Percentiles rank a stretch among this genome's conserved stretches.
These are phyloP conservation scores for Cladosporium sp. DNA, from an alignment of 2,329 filamentous ascomycete species.

Conservation along the genomic window DNA sequence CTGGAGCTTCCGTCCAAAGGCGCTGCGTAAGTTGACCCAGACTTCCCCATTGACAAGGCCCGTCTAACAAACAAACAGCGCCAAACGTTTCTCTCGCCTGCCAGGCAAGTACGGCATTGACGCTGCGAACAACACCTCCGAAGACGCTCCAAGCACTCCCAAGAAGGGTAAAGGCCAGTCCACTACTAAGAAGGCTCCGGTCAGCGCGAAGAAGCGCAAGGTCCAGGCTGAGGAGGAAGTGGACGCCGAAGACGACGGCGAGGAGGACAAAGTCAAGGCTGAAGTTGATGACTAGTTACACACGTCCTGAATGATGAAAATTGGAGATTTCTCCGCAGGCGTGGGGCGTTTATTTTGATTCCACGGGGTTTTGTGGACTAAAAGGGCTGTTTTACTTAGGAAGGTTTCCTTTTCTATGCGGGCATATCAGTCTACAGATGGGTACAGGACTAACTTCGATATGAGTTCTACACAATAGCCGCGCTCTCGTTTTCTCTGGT, in stretches of 20 bases:
- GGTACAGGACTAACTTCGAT: too few species aligned
- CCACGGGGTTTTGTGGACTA: too few species aligned
- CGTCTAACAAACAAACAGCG: neutral
- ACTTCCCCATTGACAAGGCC: neutral
- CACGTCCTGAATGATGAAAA: too few species aligned
- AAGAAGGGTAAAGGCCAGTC: slow-evolving; percentile 5
- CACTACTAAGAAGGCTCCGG: slow-evolving; percentile 1
- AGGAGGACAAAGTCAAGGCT: slow-evolving; percentile 6
- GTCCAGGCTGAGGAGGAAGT: slow-evolving; percentile 3
- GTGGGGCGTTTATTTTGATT: too few species aligned
- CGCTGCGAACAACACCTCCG: neutral
- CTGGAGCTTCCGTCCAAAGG: slow-evolving; percentile 14
- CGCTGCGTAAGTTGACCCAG: slow-evolving; percentile 13
- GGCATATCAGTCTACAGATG: too few species aligned
- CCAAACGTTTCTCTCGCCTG: slow-evolving; percentile 16
- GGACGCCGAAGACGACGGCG: slow-evolving; percentile 6
- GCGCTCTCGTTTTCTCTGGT: too few species aligned
- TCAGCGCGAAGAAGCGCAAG: slow-evolving; percentile 17
- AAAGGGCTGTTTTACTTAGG: too few species aligned
- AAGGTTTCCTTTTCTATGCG: too few species aligned
- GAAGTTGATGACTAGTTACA: neutral
- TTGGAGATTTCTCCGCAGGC: too few species aligned
- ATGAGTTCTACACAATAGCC: too few species aligned
- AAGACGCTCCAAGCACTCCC: neutral
- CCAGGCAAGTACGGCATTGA: slow-evolving; percentile 13